Conservation (phyloP, 106 monocot genomes). For the Phalaenopsis aphrodite region DNA sequence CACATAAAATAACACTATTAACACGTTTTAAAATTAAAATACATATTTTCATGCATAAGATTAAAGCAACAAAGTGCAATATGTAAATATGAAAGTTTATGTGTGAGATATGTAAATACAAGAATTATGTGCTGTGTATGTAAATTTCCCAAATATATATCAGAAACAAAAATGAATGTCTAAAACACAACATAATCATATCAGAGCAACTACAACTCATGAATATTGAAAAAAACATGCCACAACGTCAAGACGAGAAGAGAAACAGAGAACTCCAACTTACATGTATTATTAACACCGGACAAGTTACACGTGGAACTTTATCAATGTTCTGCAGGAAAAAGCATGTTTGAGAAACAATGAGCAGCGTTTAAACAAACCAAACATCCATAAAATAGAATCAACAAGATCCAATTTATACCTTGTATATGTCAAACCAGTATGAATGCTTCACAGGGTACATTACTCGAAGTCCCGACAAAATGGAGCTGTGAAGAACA, state of each 20-base stretch:
- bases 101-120: too few relatives aligned
- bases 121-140: too few relatives aligned
- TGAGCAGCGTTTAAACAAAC: not conserved
- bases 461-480: conserved; percentile 88
- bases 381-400: not conserved
- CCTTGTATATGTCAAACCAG: conserved; percentile 99
- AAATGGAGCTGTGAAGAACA: conserved; percentile 75
- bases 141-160: too few relatives aligned
- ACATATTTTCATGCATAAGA: too few relatives aligned
- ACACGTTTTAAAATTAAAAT: too few relatives aligned
- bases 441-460: conserved; percentile 84
- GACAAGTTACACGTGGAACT: conserved; percentile 66
- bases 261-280: conserved; percentile 17
- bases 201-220: too few relatives aligned
- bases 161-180: too few relatives aligned
- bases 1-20: too few relatives aligned
- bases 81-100: too few relatives aligned
- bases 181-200: too few relatives aligned
- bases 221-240: too few relatives aligned
- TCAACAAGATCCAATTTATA: conserved; percentile 14
- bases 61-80: too few relatives aligned
- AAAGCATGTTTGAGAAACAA: conserved; percentile 9
- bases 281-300: conserved; percentile 85
- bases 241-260: not conserved
- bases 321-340: conserved; percentile 90